These are phyloP conservation scores for Yarrowia keelungensis DNA, from an alignment of 805 yeast genomes.

Conservation along the genomic window DNA sequence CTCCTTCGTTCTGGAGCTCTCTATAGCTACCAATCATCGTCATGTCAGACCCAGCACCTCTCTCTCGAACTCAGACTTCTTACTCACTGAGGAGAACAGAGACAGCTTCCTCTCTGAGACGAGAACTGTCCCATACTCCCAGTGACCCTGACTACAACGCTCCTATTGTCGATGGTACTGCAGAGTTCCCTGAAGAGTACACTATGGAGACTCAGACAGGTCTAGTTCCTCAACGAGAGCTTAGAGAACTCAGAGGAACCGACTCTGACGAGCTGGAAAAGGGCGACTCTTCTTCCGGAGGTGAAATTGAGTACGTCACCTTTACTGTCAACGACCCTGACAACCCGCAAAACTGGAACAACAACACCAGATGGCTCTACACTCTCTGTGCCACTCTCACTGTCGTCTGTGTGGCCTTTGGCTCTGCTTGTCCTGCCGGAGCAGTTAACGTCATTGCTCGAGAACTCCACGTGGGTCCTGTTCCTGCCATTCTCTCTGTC, in stretches of 20 bases:
- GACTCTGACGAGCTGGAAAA: conserved; percentile 47
- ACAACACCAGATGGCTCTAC: conserved; percentile 51
- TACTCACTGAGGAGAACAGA: conserved; percentile 17
- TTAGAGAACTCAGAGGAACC: conserved; percentile 26
- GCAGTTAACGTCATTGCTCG: conserved; percentile 74
- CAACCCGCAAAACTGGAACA: conserved; percentile 88
- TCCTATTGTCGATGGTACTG: conserved; percentile 52
- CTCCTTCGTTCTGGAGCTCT: background rate
- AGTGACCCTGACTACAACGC: conserved; percentile 57
- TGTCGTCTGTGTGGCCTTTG: conserved; percentile 91
- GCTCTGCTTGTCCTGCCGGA: conserved; percentile 90
- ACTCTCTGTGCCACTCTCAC: conserved; percentile 72
- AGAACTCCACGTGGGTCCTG: conserved; percentile 71
- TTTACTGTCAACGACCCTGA: conserved; percentile 80
- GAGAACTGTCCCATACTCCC: conserved; percentile 50
- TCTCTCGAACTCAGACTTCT: conserved; percentile 11
- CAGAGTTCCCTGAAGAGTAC: conserved; percentile 90
- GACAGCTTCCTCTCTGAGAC: conserved; percentile 13
- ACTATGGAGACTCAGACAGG: conserved; percentile 89
- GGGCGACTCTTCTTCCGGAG: conserved; percentile 55
- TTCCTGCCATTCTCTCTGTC: conserved; percentile 80
- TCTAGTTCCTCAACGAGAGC: conserved; percentile 62
- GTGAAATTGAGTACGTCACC: conserved; percentile 74
- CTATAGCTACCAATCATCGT: background rate
- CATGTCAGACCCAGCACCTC: conserved; percentile 11